Evolutionary conservation across 2,329 filamentous ascomycete genomes (phyloP), one percentile per base, ranked within the genome.

Genomic region (Dactylellina haptotyla): DNA sequence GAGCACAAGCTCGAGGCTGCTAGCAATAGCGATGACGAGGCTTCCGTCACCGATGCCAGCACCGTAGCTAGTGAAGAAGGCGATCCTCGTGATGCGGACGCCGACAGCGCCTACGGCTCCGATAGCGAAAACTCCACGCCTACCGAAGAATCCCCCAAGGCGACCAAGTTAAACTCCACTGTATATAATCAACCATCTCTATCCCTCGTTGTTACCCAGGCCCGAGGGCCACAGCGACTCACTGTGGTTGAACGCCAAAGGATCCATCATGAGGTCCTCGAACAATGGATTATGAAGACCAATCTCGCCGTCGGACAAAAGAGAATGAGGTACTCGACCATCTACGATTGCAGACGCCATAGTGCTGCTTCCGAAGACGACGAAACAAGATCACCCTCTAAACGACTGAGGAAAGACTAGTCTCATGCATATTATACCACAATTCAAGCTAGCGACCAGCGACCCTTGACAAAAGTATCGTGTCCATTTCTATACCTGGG

Each of bases 271-370:
- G 64, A 75, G 50, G 62, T 63, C 28, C 54, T 73, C 18, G 69
- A 73, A 57, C 69, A 66, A 34, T 73, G 69, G 69, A 73, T 73
- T n/a, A 48, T 62, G 2, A 73, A 73, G 48, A 73, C 69, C 20
- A 73, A 73, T 39, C 37, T 73, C 18, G 69, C 61, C n/a, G 39
- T 56, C 28, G 69, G 69, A 20, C 69, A 73, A 56, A 73, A 73
- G 54, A 58, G 69, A 54, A 54, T 41, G 54, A 56, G 69, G 41
- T 56, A 51, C 28, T 61, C 69, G 32, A 51, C 53, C 30, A 43
- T 54, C 28, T 59, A 66, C 32, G 61, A 73, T 48, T 73, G 69
- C 20, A 43, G 69, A 23, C 69, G 69, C 8, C 69, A 73, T 45
- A 72, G 67, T 54, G 43, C 69, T 25, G 53, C 67, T 37, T 73